Base-by-base conservation (phyloP, 1,284 basidiomycete genomes). In the Clitocybe nebularis region DNA sequence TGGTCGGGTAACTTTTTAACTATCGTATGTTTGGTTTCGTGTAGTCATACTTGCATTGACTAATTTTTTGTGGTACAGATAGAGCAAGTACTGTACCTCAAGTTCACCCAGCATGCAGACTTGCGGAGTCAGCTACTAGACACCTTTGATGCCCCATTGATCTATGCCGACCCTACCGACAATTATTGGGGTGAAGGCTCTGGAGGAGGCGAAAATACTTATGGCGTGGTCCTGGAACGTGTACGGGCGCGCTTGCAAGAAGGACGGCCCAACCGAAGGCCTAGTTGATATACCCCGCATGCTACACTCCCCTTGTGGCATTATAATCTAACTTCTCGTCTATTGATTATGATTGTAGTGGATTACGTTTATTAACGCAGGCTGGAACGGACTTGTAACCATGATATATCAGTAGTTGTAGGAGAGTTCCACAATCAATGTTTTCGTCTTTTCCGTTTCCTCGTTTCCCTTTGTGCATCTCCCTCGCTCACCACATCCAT, bases 91-190 rank as follows among this genome's bases (percentile, higher is more conserved):
- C 51, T 84, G 43, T 69, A 72, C 46, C 49, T 67, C 42, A 87
- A 86, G 53, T 78, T 86, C 54, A 67, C 67, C 30, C 83, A 85
- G 60, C 77, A 86, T 52, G 62, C 67, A 1, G 54, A 66, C 9
- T 52, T 84, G 36, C 67, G 73, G 16, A 41, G 46, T 24, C 51
- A 72, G 46, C 64, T 85, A 5, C 56, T 79, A 13, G 51, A 60
- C 21, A 82, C 81, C 2, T 72, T 69, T 2, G 47, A 67, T n/a
- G 59, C 63, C 2, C 62, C 64, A 6, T 60, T 85, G 29, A 52
- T 81, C 5, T 80, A 74, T 52, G 59, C 63, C 11, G 78, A 79
- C 48, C 53, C 61, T 6, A 58, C 62, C 9, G 77, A 81, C 55
- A 28, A 51, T 11, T 79, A 72, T 48, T 84, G 80, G 80, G 83